A percentile compares a stretch with the other conserved stretches of the same genome.
phyloP scores from a whole-genome alignment of 2,329 filamentous ascomycete genomes.

The Ambrosiella beaveri region DNA sequence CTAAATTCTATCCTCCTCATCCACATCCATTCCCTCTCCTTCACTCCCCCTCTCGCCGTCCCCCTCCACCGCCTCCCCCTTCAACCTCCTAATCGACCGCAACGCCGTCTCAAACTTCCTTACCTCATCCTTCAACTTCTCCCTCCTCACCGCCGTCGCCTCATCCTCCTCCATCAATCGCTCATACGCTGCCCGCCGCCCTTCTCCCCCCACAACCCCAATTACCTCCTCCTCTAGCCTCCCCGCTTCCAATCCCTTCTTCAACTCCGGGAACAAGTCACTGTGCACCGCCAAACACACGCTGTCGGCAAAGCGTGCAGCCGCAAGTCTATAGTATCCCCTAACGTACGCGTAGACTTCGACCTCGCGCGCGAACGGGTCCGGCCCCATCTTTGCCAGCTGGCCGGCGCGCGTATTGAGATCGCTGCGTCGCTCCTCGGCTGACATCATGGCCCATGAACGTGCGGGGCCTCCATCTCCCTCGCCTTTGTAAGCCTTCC shows the following conservation, averaged over 20 bases:
- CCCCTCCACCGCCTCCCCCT: constrained; percentile 19
- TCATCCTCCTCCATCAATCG: constrained; percentile 32
- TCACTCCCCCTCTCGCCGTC: background rate
- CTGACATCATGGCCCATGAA: constrained; percentile 29
- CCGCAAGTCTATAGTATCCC: constrained; percentile 53
- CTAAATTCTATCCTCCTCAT: background rate
- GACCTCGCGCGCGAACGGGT: constrained; percentile 43
- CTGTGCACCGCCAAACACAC: constrained; percentile 31
- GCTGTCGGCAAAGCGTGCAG: constrained; percentile 44
- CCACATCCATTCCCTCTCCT: background rate
- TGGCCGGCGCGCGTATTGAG: constrained; percentile 26
- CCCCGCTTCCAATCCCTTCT: constrained; percentile 13
- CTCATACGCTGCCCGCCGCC: constrained; percentile 18
- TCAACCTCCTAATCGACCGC: constrained; percentile 27
- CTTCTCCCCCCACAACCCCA: constrained; percentile 22
- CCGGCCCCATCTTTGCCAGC: constrained; percentile 31
- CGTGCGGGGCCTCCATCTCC: constrained; percentile 15
- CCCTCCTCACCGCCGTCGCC: constrained; percentile 24
- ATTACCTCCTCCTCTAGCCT: constrained; percentile 30
- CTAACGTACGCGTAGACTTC: constrained; percentile 44
- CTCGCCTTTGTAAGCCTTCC: constrained; percentile 24
- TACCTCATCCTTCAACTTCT: constrained; percentile 26
- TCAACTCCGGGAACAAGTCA: constrained; percentile 30
- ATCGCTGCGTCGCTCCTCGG: constrained; percentile 31
- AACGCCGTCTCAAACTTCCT: constrained; percentile 31